Percentiles rank a stretch among this genome's conserved stretches.
Conservation (phyloP, 2,329 filamentous ascomycete species). For the Simplicillium aogashimaense region DNA sequence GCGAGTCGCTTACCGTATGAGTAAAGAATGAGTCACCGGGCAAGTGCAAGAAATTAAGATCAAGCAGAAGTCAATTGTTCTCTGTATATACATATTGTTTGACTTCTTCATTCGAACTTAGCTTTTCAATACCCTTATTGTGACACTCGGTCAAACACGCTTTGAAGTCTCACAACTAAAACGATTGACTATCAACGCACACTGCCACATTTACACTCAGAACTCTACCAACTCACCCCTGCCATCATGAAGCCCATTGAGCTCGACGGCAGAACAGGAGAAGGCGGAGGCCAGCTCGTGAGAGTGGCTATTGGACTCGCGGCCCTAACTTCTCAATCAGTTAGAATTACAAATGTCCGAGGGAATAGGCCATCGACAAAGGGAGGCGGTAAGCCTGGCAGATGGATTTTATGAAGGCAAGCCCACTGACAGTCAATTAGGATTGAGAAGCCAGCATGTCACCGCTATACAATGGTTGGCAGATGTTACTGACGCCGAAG, state of each 20-base stretch:
- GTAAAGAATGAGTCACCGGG: no score
- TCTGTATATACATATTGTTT: no score
- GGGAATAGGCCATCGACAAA: conserved; percentile 34
- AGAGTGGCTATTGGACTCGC: conserved; percentile 45
- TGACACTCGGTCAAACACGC: no score
- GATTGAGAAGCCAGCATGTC: conserved; percentile 52
- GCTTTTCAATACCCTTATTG: no score
- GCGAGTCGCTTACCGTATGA: no score
- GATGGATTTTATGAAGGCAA: conserved; percentile 1
- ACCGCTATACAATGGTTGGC: conserved; percentile 45
- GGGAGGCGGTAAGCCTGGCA: conserved; percentile 15
- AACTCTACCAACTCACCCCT: not conserved
- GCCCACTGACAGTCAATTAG: conserved; percentile 19
- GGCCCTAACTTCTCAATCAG: conserved; percentile 41
- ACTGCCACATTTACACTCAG: not conserved
- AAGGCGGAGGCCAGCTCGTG: conserved; percentile 53
- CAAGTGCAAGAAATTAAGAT: no score
- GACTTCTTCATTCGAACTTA: no score
- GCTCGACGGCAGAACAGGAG: conserved; percentile 47
- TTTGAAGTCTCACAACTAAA: no score
- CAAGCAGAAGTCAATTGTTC: no score
- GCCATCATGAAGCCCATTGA: conserved; percentile 26
- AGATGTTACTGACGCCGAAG: conserved; percentile 37
- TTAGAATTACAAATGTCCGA: conserved; percentile 44
- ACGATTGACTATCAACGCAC: not conserved